Conservation (phyloP, 2,329 filamentous ascomycete species). For the Neonectria sp. region DNA sequence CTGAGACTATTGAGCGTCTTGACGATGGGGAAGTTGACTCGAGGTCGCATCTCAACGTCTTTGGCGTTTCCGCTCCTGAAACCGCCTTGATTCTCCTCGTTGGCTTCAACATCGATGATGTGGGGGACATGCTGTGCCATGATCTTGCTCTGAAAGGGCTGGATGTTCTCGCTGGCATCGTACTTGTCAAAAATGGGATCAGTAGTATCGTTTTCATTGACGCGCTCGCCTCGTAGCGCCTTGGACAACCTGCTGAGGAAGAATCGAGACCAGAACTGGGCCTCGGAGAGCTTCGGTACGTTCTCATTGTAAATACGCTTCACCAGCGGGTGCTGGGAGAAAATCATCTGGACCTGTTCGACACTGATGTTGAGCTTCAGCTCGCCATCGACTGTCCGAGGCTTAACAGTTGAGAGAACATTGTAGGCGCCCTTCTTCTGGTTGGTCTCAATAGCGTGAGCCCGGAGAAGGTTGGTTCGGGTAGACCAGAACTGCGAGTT, state of each 20-base stretch:
- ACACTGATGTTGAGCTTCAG: slow-evolving; percentile 88
- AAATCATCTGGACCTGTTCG: slow-evolving; percentile 94
- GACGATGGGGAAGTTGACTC: slow-evolving; percentile 87
- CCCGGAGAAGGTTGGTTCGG: slow-evolving; percentile 85
- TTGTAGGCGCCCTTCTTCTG: slow-evolving; percentile 95
- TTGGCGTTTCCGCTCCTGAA: slow-evolving; percentile 86
- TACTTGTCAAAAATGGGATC: slow-evolving; percentile 91
- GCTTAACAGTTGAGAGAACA: slow-evolving; percentile 90
- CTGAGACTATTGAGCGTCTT: slow-evolving; percentile 91
- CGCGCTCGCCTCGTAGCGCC: slow-evolving; percentile 90
- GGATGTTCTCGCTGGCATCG: slow-evolving; percentile 78
- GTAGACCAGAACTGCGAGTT: slow-evolving; percentile 96
- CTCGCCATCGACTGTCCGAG: slow-evolving; percentile 64
- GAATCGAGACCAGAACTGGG: slow-evolving; percentile 93
- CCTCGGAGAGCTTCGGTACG: slow-evolving; percentile 84
- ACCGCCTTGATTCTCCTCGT: slow-evolving; percentile 94
- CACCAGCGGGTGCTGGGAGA: slow-evolving; percentile 92
- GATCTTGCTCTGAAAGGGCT: slow-evolving; percentile 66
- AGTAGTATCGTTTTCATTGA: slow-evolving; percentile 81
- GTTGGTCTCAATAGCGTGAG: slow-evolving; percentile 89
- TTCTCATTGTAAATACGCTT: slow-evolving; percentile 94
- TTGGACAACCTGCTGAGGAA: slow-evolving; percentile 93
- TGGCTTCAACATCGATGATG: slow-evolving; percentile 93
- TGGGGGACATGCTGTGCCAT: slow-evolving; percentile 81
- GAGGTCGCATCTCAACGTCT: slow-evolving; percentile 90